Percentiles rank a stretch among this genome's conserved stretches.
phyloP scores from a whole-genome alignment of 1,284 basidiomycete genomes.

The Leccinum solheimii region DNA sequence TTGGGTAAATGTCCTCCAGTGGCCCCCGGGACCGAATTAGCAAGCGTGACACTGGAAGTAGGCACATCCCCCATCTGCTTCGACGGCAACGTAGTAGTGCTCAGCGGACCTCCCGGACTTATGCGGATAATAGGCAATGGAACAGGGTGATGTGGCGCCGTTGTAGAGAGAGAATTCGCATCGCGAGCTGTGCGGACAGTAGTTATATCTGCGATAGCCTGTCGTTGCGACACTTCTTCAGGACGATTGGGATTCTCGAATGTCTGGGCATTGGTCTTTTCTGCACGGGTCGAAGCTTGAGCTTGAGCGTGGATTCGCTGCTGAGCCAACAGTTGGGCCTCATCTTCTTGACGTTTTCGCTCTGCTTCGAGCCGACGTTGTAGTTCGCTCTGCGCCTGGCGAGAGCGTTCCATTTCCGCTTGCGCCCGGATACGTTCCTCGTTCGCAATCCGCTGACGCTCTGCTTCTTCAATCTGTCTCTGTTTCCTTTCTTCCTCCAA shows the following conservation, averaged over 20 bases:
- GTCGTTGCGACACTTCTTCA: constrained; percentile 11
- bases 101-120: constrained; percentile 1
- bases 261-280: not conserved
- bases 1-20: constrained; percentile 6
- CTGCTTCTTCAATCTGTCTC: constrained; percentile 18
- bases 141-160: not conserved
- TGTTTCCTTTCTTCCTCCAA: constrained; percentile 23
- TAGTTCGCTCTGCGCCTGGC: constrained; percentile 6
- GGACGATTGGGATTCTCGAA: not conserved
- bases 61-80: constrained; percentile 8
- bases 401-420: constrained; percentile 12
- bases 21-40: constrained; percentile 1
- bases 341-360: constrained; percentile 8
- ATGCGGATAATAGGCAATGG: constrained; percentile 2
- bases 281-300: constrained; percentile 1
- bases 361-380: constrained; percentile 13
- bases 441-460: constrained; percentile 17
- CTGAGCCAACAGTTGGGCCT: constrained; percentile 11
- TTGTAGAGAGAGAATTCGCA: not conserved
- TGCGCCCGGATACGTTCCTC: constrained; percentile 16
- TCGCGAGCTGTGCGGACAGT: constrained; percentile 4
- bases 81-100: not conserved
- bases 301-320: constrained; percentile 11
- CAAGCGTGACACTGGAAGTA: constrained; percentile 21
- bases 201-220: constrained; percentile 2